Conservation (phyloP, 1,139 yeast species). For the Hanseniaspora sp. region DNA sequence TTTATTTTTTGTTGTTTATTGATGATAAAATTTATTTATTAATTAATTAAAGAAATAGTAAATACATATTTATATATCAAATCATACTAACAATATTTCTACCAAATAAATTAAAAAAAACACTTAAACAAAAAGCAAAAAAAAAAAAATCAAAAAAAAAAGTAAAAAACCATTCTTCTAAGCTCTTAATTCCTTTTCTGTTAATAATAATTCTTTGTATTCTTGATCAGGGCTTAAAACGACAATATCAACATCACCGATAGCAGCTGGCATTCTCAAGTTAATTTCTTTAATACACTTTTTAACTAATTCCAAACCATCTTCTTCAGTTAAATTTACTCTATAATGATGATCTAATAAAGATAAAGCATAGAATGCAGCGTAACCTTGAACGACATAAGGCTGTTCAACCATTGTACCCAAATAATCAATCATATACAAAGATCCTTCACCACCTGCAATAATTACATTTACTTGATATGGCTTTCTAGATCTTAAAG, state of each 20-base stretch:
- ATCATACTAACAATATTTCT: too few species aligned
- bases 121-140: too few species aligned
- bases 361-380: slow-evolving; percentile 86
- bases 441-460: slow-evolving; percentile 70
- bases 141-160: too few species aligned
- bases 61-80: too few species aligned
- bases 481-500: slow-evolving; percentile 84
- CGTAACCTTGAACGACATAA: slow-evolving; percentile 94
- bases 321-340: slow-evolving; percentile 62
- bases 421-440: slow-evolving; percentile 86
- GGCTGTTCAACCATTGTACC: slow-evolving; percentile 89
- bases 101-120: too few species aligned
- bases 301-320: slow-evolving; percentile 65
- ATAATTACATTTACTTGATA: slow-evolving; percentile 82
- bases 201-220: slow-evolving; percentile 1
- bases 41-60: too few species aligned
- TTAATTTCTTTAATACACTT: slow-evolving; percentile 69
- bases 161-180: not conserved
- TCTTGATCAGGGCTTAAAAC: slow-evolving; percentile 1
- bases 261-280: slow-evolving; percentile 69
- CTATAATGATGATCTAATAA: slow-evolving; percentile 83
- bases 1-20: too few species aligned
- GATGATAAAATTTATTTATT: too few species aligned
- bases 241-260: slow-evolving; percentile 15
- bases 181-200: slow-evolving; percentile 4